Base-by-base conservation (phyloP, 2,329 filamentous ascomycete genomes). In the Cladosporium sp. region DNA sequence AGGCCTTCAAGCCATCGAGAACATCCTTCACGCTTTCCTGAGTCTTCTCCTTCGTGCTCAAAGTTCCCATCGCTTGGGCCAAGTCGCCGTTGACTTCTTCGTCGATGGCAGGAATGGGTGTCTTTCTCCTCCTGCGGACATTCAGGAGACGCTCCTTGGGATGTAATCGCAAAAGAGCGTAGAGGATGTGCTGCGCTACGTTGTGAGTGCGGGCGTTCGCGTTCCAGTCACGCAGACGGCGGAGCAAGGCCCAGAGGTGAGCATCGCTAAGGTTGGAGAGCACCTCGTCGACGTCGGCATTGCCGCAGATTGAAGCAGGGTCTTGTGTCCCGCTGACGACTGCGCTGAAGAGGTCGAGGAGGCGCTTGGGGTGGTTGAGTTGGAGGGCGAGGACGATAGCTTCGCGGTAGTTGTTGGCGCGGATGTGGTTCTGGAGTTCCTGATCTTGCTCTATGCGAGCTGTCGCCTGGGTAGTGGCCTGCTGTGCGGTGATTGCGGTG, bases 201-300 rank as follows among this genome's bases (percentile, higher is more conserved):
- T 84, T 80, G 1, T 90, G 85, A 3, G 89, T 95, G 56, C 89
- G 81, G 0, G 89, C 90, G 62, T 97, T 97, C 4, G 93, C 95
- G 68, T 98, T 98, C 93, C 93, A 98, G 72, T 98, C 93, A 43
- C 95, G 81, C 42, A 96, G 72, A 54, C 93, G 79, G 35, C 92
- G 76, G 0, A 98, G 79, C 11, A 98, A 79, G 6, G 83, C 77
- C 70, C 89, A 95, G 11, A 98, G 80, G 67, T 97, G 92, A 61
- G 92, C 86, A 61, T 93, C 85, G 4, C 85, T 86, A 5, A 98
- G 77, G 10, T 75, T 81, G n/a, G 78, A 81, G 1, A 98, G 76
- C 0, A 95, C 91, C 48, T 89, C 80, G 61, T 97, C 93, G 8
- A 97, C 92, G 40, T 75, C 74, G 53, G 72, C 76, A 13, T 83